Percentiles rank a stretch among this genome's conserved stretches.
These are phyloP conservation scores for Raddia distichophylla DNA, from an alignment of 176 grass and related monocot genomes.

Conservation along the genomic window DNA sequence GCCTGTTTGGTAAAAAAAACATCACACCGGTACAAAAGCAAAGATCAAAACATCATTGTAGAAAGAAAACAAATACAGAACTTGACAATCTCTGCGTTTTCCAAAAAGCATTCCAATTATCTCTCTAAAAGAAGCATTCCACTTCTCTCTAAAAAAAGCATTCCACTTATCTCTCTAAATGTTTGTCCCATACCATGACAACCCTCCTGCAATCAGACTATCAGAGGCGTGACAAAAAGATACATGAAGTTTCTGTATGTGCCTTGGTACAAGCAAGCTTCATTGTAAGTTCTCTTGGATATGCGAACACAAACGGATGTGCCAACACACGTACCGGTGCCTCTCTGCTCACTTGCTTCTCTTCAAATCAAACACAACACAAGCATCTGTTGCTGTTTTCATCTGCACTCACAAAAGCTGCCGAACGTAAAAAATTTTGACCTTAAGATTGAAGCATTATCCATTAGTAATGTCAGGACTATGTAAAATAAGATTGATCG, in stretches of 20 bases:
- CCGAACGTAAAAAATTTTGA: not conserved
- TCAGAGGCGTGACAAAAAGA: slow-evolving; percentile 1
- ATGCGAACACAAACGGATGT: not conserved
- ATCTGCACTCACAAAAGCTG: slow-evolving; percentile 45
- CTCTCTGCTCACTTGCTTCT: slow-evolving; percentile 55
- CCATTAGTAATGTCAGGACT: not conserved
- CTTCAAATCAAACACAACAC: slow-evolving; percentile 68
- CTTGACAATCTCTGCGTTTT: not conserved
- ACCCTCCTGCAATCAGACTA: not conserved
- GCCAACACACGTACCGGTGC: not conserved
- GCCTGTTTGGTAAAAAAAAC: not conserved
- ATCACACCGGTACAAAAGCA: not conserved
- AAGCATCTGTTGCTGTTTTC: slow-evolving; percentile 79
- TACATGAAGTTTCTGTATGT: slow-evolving; percentile 24
- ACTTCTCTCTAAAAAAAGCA: not conserved
- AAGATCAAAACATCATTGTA: not conserved
- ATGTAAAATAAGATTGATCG: slow-evolving; percentile 19
- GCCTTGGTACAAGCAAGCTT: slow-evolving; percentile 27
- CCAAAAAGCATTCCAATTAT: not conserved
- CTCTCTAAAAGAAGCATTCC: not conserved
- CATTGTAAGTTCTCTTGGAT: slow-evolving; percentile 1
- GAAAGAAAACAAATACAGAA: slow-evolving; percentile 30
- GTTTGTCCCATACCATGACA: not conserved
- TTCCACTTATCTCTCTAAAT: not conserved
- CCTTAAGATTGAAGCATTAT: not conserved